These are phyloP conservation scores for Wickerhamomyces sydowiorum DNA, from an alignment of 805 yeast genomes.

Conservation along the genomic window DNA sequence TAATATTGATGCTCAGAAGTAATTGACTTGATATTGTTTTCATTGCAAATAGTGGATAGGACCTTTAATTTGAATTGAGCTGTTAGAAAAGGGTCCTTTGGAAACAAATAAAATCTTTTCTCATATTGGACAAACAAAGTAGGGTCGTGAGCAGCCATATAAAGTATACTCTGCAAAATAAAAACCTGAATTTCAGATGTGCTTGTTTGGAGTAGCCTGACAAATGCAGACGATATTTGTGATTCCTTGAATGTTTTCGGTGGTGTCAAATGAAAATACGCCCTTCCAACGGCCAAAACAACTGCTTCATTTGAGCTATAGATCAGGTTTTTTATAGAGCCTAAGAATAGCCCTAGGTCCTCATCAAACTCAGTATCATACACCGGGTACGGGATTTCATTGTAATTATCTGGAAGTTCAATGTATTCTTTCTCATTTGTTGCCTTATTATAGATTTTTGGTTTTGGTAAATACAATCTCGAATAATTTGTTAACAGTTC, in stretches of 20 bases:
- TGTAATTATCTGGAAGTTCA: slow-evolving; percentile 39
- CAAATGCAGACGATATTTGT: slow-evolving; percentile 44
- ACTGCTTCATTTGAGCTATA: slow-evolving; percentile 55
- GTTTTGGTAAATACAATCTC: slow-evolving; percentile 52
- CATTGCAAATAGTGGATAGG: slow-evolving; percentile 51
- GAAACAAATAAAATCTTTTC: slow-evolving; percentile 48
- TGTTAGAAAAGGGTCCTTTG: slow-evolving; percentile 40
- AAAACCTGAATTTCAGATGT: slow-evolving; percentile 28
- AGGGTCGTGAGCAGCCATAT: slow-evolving; percentile 30
- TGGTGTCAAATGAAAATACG: slow-evolving; percentile 54
- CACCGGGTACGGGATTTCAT: slow-evolving; percentile 30
- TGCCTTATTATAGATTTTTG: slow-evolving; percentile 35
- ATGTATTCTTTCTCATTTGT: slow-evolving; percentile 22
- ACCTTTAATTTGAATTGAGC: slow-evolving; percentile 55
- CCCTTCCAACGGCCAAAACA: slow-evolving; percentile 52
- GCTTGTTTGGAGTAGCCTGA: slow-evolving; percentile 33
- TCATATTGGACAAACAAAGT: slow-evolving; percentile 31
- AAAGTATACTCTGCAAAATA: slow-evolving; percentile 43
- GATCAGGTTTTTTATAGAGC: slow-evolving; percentile 39
- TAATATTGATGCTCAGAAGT: slow-evolving; percentile 61
- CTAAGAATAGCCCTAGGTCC: slow-evolving; percentile 53
- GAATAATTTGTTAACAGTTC: slow-evolving; percentile 65
- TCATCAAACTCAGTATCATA: slow-evolving; percentile 41
- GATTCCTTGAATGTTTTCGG: slow-evolving; percentile 42
- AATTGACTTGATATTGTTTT: slow-evolving; percentile 43